Base-by-base conservation (phyloP, 306 rosid genomes). In the Trifolium fragiferum region DNA sequence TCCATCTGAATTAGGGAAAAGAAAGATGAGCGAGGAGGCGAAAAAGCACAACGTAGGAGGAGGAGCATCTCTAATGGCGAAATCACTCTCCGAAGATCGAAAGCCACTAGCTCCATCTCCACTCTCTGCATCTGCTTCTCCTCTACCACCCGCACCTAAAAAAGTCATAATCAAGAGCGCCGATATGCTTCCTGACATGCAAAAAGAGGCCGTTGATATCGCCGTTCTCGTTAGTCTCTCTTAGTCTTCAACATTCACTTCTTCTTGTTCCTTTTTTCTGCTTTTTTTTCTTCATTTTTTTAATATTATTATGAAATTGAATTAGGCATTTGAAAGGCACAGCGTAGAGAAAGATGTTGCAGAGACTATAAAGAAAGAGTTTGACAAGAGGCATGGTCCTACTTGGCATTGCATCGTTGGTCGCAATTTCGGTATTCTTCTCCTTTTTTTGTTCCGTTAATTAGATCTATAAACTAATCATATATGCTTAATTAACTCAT, bases 381-480 rank as follows among this genome's bases (percentile, higher is more conserved):
- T 93, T 67, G 98, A 93, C 76, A 85, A 78, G 83, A 88, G 85
- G 72, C 96, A 93, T 51, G 97, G 97, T 15, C 92, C 98, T 35
- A 93, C 98, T 40, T 93, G 98, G 98, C 98, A 93, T 86, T 90
- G 97, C 84, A 93, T 93, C 76, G 98, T 93, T 23, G 98, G 98
- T 63, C 92, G 98, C 53, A 93, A 93, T 85, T 93, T 93, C 27
- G 98, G 98, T 93, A 89, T 30, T 30, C 6, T 4, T 30, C 33
- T 30, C 6, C 6, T 15, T 41, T 66, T 19, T 16, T 10, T 21
- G 66, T 76, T 61, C 69, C 62, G 43, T 66, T 47, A 43, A 43
- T 49, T 73, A 76, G 46, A 47, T 38, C 64, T 83, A 83, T 43
- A 11, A 90, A 32, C 10, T 49, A 15, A 15, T n/a, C 7, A 79